phyloP scores from a whole-genome alignment of 108 stramenopile species.

The Cylindrotheca fusiformis region DNA sequence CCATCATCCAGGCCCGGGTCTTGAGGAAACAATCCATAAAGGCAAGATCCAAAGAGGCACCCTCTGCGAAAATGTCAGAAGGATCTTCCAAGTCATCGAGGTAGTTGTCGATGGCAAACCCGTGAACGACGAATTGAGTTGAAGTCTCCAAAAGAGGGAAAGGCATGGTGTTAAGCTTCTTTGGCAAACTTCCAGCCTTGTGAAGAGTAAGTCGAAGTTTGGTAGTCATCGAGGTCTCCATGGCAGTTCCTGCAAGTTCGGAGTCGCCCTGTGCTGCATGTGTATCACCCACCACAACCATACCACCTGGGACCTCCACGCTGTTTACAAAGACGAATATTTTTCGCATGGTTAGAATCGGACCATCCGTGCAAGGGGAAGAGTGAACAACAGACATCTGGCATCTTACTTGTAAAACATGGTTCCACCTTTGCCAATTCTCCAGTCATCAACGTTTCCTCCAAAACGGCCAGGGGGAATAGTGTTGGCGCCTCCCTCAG shows the following conservation, averaged over 20 bases:
- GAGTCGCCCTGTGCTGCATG: constrained; percentile 39
- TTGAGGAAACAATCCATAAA: constrained; percentile 27
- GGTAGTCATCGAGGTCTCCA: constrained; percentile 35
- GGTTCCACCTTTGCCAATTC: constrained; percentile 37
- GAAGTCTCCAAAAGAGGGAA: constrained; percentile 30
- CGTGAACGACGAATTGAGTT: constrained; percentile 20
- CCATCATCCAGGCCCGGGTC: constrained; percentile 35
- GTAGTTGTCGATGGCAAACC: constrained; percentile 28
- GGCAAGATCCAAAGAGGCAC: constrained; percentile 25
- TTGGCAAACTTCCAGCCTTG: constrained; percentile 21
- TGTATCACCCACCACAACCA: constrained; percentile 32
- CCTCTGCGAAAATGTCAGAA: constrained; percentile 20
- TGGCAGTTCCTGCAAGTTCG: constrained; percentile 37
- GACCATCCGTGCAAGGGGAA: too few species aligned
- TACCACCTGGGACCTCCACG: constrained; percentile 26
- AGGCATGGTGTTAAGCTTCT: constrained; percentile 1
- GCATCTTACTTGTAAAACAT: constrained; percentile 32
- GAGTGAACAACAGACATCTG: too few species aligned
- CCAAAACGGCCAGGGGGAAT: constrained; percentile 34
- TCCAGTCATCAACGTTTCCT: constrained; percentile 30
- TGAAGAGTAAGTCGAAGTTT: constrained; percentile 33
- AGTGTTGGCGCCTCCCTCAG: constrained; percentile 25
- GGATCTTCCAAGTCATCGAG: constrained; percentile 26
- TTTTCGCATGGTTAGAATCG: too few species aligned
- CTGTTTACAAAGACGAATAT: too few species aligned